Conservation (phyloP, 768 basidiomycete genomes). For the Lyophyllum shimeji region DNA sequence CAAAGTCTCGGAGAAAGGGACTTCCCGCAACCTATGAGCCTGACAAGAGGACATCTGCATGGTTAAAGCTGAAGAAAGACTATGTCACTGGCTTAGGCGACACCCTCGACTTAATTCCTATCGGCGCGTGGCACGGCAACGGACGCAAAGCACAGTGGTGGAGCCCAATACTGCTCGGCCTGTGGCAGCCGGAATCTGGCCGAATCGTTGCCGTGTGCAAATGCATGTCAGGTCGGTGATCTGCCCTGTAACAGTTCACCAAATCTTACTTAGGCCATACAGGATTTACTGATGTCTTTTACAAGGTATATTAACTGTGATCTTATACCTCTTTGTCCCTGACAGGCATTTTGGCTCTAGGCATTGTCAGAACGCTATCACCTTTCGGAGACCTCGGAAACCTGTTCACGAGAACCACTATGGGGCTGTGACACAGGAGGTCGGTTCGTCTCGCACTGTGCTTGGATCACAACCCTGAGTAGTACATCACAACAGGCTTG, state of each 20-base stretch:
- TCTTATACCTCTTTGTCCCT: slow-evolving; percentile 11
- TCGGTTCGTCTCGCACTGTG: slow-evolving; percentile 24
- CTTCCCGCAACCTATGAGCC: slow-evolving; percentile 87
- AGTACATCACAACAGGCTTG: slow-evolving; percentile 43
- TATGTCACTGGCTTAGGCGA: slow-evolving; percentile 83
- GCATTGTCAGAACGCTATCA: slow-evolving; percentile 62
- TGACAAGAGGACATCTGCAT: slow-evolving; percentile 83
- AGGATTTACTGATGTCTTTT: slow-evolving; percentile 86
- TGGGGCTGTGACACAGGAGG: slow-evolving; percentile 72
- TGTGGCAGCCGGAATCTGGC: slow-evolving; percentile 65
- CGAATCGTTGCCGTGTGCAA: slow-evolving; percentile 81
- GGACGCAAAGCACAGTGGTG: slow-evolving; percentile 92
- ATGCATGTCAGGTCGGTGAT: slow-evolving; percentile 74
- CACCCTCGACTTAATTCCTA: slow-evolving; percentile 67
- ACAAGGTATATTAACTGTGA: slow-evolving; percentile 48
- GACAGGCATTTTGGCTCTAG: slow-evolving; percentile 35
- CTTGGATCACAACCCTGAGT: slow-evolving; percentile 1
- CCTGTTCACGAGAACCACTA: slow-evolving; percentile 48
- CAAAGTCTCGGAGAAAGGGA: slow-evolving; percentile 54
- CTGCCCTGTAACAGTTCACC: neutral
- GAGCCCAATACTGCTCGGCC: slow-evolving; percentile 82
- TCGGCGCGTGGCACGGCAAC: slow-evolving; percentile 88
- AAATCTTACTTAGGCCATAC: slow-evolving; percentile 7
- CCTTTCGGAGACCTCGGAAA: slow-evolving; percentile 44
- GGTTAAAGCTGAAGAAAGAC: slow-evolving; percentile 93